Evolutionary conservation across 1,284 basidiomycete species (phyloP), one percentile per base, ranked within the genome.

Genomic region (Bothia castanella): DNA sequence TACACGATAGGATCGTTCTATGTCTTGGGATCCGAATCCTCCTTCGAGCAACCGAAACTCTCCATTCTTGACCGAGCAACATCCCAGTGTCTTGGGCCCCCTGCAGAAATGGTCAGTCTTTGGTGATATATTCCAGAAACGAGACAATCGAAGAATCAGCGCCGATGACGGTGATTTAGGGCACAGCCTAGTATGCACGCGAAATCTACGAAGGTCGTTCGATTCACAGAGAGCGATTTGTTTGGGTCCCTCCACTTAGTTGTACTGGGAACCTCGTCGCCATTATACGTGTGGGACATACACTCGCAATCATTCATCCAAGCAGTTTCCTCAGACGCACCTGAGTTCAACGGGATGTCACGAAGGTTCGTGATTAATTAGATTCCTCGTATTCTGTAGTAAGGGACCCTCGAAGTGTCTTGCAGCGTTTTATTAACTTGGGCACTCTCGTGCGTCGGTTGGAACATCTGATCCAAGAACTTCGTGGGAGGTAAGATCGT

Each of bases 21-120:
- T 78, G 36, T 84, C 82, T 2, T 88, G 85, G 86, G 82, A 86
- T 63, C 61, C 74, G 30, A 63, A 82, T 34, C 73, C 73, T 21
- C 60, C 67, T 13, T 63, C 64, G n/a, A 70, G 67, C 47, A 59
- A 67, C 20, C 62, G 66, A 32, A 66, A 70, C 0, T 74, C 80
- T 1, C 71, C 80, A 1, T 83, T 87, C 59, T 63, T 89, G 21
- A 84, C 85, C 5, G 85, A 88, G 60, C 84, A 86, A 64, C 70
- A 76, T 49, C 61, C 64, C 35, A 58, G 70, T 8, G 62, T 78
- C 2, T 79, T 78, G 50, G 72, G 78, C 9, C 75, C 79, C 12
- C 76, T 79, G 17, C 73, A 77, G 58, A 72, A 82, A 53, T 69
- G 77, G 86, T 87, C 55, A 68, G 82, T 53, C 51, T n/a, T 43